Percentiles rank a stretch among this genome's conserved stretches.
Evolutionary conservation across 108 stramenopile species (phyloP).

Genomic region (Skeletonema potamos): DNA sequence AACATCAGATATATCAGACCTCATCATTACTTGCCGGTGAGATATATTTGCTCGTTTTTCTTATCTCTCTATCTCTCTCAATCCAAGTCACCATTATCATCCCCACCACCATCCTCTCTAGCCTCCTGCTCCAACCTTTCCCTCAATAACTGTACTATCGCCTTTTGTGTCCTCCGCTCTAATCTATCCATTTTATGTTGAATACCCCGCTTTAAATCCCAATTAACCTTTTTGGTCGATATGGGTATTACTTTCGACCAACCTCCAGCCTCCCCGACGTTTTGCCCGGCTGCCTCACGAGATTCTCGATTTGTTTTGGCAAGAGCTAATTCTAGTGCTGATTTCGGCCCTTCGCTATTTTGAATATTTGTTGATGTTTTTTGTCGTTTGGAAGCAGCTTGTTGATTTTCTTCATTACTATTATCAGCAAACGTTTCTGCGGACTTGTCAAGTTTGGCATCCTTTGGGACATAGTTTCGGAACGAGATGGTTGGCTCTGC

Average conservation of each 20-base stretch:
- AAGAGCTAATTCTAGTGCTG: conserved; percentile 62
- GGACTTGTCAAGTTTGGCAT: conserved; percentile 31
- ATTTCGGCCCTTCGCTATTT: conserved; percentile 5
- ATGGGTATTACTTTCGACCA: conserved; percentile 33
- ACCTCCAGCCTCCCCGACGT: conserved; percentile 10
- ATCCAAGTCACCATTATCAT: conserved; percentile 49
- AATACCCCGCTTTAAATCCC: conserved; percentile 87
- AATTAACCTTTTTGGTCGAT: conserved; percentile 79
- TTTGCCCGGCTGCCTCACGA: conserved; percentile 41
- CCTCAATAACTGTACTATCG: conserved; percentile 71
- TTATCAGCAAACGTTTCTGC: background rate
- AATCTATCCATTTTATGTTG: conserved; percentile 65
- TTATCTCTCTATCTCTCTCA: background rate
- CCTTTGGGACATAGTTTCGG: conserved; percentile 74
- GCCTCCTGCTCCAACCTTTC: conserved; percentile 76
- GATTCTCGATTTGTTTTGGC: conserved; percentile 49
- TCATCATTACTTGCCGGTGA: background rate
- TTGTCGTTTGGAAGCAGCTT: conserved; percentile 17
- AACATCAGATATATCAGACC: background rate
- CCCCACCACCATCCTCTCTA: conserved; percentile 26
- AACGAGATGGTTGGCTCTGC: conserved; percentile 47
- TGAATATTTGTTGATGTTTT: conserved; percentile 14
- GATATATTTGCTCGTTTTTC: background rate
- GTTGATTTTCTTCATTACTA: background rate
- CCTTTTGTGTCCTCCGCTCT: conserved; percentile 74